A percentile compares a stretch with the other conserved stretches of the same genome.
phyloP scores from a whole-genome alignment of 2,329 filamentous ascomycete species.

The Penicillium sp. region DNA sequence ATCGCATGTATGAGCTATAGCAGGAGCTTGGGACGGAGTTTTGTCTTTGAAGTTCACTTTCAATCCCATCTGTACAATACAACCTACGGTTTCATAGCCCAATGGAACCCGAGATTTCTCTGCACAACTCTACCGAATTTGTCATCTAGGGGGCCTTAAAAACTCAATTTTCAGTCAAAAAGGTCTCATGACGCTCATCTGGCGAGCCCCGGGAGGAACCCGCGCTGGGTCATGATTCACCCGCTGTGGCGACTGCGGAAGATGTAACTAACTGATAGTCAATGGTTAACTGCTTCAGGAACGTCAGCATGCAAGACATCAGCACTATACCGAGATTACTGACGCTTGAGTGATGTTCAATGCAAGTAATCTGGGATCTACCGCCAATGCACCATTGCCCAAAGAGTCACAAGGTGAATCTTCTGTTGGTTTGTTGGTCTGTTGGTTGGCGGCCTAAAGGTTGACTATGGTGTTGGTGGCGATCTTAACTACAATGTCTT shows the following conservation, averaged over 20 bases:
- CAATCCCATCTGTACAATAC: constrained; percentile 23
- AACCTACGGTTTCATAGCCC: constrained; percentile 12
- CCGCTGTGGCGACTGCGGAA: too few species aligned
- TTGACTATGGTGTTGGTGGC: too few species aligned
- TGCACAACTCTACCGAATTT: constrained; percentile 1
- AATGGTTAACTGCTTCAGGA: background rate
- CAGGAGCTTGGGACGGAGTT: constrained; percentile 26
- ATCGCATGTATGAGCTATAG: constrained; percentile 23
- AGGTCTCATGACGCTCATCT: too few species aligned
- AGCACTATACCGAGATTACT: background rate
- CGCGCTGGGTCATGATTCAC: background rate
- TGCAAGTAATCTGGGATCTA: background rate
- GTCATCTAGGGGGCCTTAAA: background rate
- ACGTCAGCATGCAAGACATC: background rate
- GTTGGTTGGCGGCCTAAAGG: too few species aligned
- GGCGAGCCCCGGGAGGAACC: too few species aligned
- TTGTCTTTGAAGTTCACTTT: constrained; percentile 16
- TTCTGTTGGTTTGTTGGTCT: too few species aligned
- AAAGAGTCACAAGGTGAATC: too few species aligned
- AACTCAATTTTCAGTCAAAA: background rate
- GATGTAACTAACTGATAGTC: background rate
- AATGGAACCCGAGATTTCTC: constrained; percentile 2
- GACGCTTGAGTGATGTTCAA: background rate
- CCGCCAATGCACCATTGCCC: background rate
- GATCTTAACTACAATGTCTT: too few species aligned